Evolutionary conservation across 2,329 filamentous ascomycete genomes (phyloP).

Genomic region (Daldinia sp.): DNA sequence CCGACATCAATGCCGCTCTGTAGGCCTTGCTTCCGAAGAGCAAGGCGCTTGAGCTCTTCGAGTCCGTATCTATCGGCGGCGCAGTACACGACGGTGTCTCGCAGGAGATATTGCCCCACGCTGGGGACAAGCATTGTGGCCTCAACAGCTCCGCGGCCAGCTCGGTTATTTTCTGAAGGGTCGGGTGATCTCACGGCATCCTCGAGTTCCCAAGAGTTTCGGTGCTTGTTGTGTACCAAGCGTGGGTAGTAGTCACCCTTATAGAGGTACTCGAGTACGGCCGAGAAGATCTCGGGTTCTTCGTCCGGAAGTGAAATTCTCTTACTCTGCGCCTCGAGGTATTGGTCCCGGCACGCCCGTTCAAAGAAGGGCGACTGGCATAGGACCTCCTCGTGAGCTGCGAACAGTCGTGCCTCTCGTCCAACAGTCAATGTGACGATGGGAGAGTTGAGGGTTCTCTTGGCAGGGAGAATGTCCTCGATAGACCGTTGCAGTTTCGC

Average conservation of each 20-base stretch:
- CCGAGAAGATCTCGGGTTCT: constrained; percentile 94
- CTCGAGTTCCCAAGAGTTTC: constrained; percentile 91
- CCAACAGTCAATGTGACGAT: constrained; percentile 91
- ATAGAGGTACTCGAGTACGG: constrained; percentile 95
- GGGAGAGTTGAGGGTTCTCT: constrained; percentile 65
- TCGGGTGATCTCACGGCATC: constrained; percentile 62
- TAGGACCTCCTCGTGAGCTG: constrained; percentile 93
- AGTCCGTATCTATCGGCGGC: constrained; percentile 90
- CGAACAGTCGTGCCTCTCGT: constrained; percentile 87
- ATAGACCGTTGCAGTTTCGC: constrained; percentile 88
- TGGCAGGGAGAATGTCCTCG: constrained; percentile 60
- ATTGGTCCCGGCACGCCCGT: constrained; percentile 76
- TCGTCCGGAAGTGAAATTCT: constrained; percentile 79
- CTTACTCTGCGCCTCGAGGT: constrained; percentile 80
- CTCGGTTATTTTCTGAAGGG: constrained; percentile 54
- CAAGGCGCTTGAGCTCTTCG: constrained; percentile 90
- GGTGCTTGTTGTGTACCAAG: constrained; percentile 86
- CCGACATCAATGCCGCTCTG: constrained; percentile 92
- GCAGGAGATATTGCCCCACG: constrained; percentile 81
- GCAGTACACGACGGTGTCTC: constrained; percentile 96
- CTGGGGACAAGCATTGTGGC: constrained; percentile 82
- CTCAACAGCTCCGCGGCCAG: constrained; percentile 66
- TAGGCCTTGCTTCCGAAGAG: constrained; percentile 93
- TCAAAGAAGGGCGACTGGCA: constrained; percentile 87
- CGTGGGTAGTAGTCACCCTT: constrained; percentile 96